These are phyloP conservation scores for Pseudognaphalium luteoalbum DNA, from an alignment of 129 eudicot genomes.

Conservation along the genomic window DNA sequence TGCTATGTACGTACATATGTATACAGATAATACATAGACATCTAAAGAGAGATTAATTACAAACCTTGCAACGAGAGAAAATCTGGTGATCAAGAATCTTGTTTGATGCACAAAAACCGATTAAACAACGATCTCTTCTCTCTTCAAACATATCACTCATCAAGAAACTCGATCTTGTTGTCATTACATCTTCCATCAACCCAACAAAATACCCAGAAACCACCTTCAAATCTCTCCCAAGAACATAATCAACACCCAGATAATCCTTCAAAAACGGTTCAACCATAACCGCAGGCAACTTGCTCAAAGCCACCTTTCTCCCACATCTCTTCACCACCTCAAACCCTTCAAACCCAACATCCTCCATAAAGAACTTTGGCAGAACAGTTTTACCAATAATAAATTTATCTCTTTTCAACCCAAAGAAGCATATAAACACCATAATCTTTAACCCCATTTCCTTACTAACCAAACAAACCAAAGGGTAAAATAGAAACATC, in stretches of 20 bases:
- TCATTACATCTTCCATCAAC: constrained; percentile 38
- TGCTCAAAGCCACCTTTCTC: constrained; percentile 42
- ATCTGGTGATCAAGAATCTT: constrained; percentile 33
- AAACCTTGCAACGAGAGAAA: constrained; percentile 49
- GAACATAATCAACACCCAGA: constrained; percentile 46
- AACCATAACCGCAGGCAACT: constrained; percentile 62
- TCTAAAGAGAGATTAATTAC: not conserved
- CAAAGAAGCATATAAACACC: constrained; percentile 59
- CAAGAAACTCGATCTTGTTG: constrained; percentile 17
- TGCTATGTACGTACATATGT: no score
- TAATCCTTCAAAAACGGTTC: constrained; percentile 56
- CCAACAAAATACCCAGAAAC: constrained; percentile 51
- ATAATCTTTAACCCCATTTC: constrained; percentile 43
- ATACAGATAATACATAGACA: no score
- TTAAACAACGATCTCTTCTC: constrained; percentile 27
- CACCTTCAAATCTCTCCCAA: constrained; percentile 55
- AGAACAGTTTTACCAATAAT: constrained; percentile 48
- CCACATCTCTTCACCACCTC: constrained; percentile 42
- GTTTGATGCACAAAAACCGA: constrained; percentile 39
- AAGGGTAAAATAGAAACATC: constrained; percentile 50
- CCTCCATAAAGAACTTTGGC: constrained; percentile 64
- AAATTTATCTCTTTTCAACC: constrained; percentile 40
- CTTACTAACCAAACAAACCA: constrained; percentile 31
- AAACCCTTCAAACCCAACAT: constrained; percentile 46
- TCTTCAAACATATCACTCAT: constrained; percentile 29